These are phyloP conservation scores for Hyaloraphidium curvatum DNA, from an alignment of 192 early-diverging fungal species.

Conservation along the genomic window DNA sequence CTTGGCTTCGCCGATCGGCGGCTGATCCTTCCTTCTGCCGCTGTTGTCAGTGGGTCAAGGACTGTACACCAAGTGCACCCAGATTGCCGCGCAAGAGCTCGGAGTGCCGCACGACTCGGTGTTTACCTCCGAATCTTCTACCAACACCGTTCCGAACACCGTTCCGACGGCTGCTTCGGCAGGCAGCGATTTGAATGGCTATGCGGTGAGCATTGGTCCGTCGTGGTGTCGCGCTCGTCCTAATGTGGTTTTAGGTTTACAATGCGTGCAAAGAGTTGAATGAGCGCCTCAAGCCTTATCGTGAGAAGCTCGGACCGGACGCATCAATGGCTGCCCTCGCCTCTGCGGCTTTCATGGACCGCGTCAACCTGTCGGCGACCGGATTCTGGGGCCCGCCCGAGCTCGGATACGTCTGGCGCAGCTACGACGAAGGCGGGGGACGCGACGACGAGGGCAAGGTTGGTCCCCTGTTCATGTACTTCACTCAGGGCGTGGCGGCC, in stretches of 20 bases:
- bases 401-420: conserved; percentile 58
- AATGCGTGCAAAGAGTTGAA: conserved; percentile 55
- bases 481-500: conserved; percentile 60
- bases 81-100: conserved; percentile 64
- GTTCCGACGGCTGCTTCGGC: conserved; percentile 61
- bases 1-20: conserved; percentile 36
- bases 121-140: conserved; percentile 53
- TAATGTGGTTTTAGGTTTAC: conserved; percentile 27
- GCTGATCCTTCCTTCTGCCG: not conserved
- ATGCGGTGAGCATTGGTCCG: not conserved
- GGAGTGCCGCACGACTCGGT: conserved; percentile 43
- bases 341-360: conserved; percentile 47
- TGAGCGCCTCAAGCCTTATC: conserved; percentile 47
- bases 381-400: too few relatives aligned
- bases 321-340: conserved; percentile 27
- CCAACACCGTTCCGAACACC: conserved; percentile 57
- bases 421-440: conserved; percentile 39
- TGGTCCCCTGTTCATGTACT: conserved; percentile 59
- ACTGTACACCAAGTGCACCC: conserved; percentile 64
- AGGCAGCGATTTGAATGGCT: conserved; percentile 20
- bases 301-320: conserved; percentile 30
- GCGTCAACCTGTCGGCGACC: conserved; percentile 55
- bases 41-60: conserved; percentile 60
- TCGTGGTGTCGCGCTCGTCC: not conserved
- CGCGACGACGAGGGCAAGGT: too few relatives aligned